These are phyloP conservation scores for Rosa lucieae DNA, from an alignment of 306 rosid species.

Conservation along the genomic window DNA sequence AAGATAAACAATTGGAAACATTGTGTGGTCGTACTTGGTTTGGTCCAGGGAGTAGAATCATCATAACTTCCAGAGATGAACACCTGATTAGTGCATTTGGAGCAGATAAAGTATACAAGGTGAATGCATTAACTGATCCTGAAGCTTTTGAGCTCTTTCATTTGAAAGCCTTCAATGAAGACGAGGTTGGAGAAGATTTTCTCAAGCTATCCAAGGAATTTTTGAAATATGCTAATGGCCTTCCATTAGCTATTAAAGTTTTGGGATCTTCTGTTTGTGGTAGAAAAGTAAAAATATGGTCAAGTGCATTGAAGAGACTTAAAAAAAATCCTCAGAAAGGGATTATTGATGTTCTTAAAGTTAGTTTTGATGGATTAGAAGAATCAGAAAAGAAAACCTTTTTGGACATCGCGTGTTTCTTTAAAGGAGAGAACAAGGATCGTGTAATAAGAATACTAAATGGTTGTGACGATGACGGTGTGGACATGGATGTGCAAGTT, in stretches of 20 bases:
- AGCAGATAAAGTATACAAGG: not conserved
- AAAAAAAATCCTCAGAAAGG: not conserved
- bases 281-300: not conserved
- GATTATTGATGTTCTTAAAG: not conserved
- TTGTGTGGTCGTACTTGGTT: no score
- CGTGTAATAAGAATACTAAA: constrained; percentile 14
- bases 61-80: constrained; percentile 18
- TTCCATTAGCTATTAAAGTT: no score
- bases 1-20: no score
- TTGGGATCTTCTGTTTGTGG: no score
- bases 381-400: not conserved
- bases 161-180: not conserved
- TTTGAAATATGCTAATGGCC: no score
- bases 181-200: not conserved
- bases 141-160: constrained; percentile 10
- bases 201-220: not conserved
- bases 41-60: not conserved
- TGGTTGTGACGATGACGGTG: not conserved
- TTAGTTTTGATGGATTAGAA: constrained; percentile 23
- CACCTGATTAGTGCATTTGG: not conserved
- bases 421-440: not conserved
- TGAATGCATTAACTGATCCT: not conserved
- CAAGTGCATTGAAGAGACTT: not conserved
- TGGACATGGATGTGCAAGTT: not conserved
- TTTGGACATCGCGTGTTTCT: constrained; percentile 22